Evolutionary conservation across 2,329 filamentous ascomycete genomes (phyloP), one percentile per base, ranked within the genome.

Genomic region (Hortaea sp.): DNA sequence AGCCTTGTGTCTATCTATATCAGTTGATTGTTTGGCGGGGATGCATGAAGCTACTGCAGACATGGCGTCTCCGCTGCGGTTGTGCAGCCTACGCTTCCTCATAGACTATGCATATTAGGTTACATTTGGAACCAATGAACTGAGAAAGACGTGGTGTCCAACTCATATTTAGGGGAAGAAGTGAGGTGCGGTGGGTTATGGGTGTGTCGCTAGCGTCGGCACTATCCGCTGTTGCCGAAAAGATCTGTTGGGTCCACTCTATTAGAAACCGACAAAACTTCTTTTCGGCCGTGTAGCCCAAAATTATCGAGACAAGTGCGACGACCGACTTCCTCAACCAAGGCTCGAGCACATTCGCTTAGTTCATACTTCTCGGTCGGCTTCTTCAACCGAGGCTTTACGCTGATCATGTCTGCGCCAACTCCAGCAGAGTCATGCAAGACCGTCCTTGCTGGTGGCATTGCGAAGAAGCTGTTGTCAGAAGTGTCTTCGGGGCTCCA

Each of bases 401-500:
- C 1, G 7, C 37, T 39, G 7, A 38, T 28, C 7, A 44, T 44
- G 42, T 31, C 43, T 4, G 20, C 41, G 29, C 12, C 47, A 43
- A 10, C 44, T 10, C 30, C 41, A 39, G 35, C 37, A 13, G 41
- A 29, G 3, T 61, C 85, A 61, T 97, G 92, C 79, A 95, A 95
- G 77, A 88, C 95, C 66, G 78, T 97, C 60, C 79, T 94, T 57
- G 87, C 90, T 49, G 84, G 85, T 57, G 84, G 82, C 57, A 88
- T 98, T 60, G 88, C 89, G 55, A 92, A 88, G 70, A 76, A 75
- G 46, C 75, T 95, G 43, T 76, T 94, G 44, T 70, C 72, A 28
- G 89, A 95, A 70, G 86, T 94, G 50, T 75, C 80, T 55, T 78
- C 85, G 49, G 85, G 84, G 5, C 72, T 95, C 49, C 77, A 78